Base-by-base conservation (phyloP, 2,329 filamentous ascomycete genomes). In the Colletotrichum navitas region DNA sequence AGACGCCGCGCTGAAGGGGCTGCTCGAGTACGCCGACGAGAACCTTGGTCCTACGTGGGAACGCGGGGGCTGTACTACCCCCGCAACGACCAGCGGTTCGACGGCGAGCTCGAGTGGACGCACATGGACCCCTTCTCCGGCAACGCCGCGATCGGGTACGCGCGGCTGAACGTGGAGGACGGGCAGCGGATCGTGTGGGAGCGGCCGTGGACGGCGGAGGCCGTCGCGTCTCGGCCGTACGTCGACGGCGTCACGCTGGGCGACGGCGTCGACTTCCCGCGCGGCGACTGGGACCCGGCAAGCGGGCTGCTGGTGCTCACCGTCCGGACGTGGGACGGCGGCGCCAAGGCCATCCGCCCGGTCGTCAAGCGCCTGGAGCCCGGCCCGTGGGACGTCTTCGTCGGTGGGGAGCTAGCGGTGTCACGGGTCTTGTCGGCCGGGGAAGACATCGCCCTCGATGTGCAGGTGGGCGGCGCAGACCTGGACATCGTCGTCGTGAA, bases 161-260 rank as follows among this genome's bases (percentile, higher is more conserved):
- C 77, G 6, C 73, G 81, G 26, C 72, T 82, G 26, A 82, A 83
- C 68, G 78, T 83, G 14, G 63, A 74, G 5, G 77, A 81, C 68
- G 81, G 82, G 16, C 78, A 79, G 75, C 78, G 76, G 73, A 79
- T 66, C 47, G 79, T 81, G 76, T 83, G 76, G 74, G 79, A 80
- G 39, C 26, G 67, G n/a, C 79, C 80, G 1, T 80, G 79, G 77
- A 76, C 74, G 0, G 63, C 61, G 18, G 75, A 78, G 5, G 52
- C 61, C 12, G 39, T 68, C 14, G 61, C 64, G 12, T 29, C 47
- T 5, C 45, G 62, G 21, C 73, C 73, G 2, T 74, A 43, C 16
- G 24, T 67, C 5, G 49, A 49, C 3, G 32, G 26, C 3, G 51
- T 67, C 2, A 18, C 51, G 3, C 10, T 71, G 0, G 21, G 41